These are phyloP conservation scores for Suillus hirtellus DNA, from an alignment of 768 basidiomycete species.

Conservation along the genomic window DNA sequence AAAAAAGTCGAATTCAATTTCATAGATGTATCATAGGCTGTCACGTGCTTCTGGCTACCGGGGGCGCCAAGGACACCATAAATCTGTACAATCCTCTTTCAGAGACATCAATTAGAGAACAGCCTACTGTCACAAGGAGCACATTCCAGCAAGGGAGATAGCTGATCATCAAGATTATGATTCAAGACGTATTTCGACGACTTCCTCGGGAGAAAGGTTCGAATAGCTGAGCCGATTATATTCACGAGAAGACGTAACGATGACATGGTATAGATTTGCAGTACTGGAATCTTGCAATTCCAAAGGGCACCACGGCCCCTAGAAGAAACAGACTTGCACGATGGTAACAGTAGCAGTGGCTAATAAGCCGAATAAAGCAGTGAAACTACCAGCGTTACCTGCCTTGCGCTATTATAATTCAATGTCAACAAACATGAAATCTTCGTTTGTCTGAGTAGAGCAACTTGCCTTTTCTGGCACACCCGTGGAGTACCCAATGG, in stretches of 20 bases:
- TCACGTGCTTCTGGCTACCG: too few species aligned
- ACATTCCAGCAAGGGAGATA: not conserved
- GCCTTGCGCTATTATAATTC: not conserved
- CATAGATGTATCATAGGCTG: too few species aligned
- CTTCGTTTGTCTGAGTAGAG: not conserved
- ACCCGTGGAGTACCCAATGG: not conserved
- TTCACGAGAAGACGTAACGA: not conserved
- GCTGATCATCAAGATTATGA: not conserved
- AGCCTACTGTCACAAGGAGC: too few species aligned
- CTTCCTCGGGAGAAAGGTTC: not conserved
- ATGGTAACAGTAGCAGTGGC: not conserved
- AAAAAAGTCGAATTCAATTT: too few species aligned
- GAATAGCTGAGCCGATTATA: not conserved
- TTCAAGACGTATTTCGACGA: not conserved
- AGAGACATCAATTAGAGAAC: too few species aligned
- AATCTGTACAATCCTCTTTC: too few species aligned
- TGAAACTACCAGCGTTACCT: not conserved
- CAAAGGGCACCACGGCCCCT: not conserved
- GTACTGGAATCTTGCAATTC: not conserved
- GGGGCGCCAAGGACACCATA: too few species aligned
- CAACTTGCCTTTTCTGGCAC: conserved; percentile 2
- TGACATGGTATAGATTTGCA: not conserved
- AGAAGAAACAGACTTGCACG: not conserved
- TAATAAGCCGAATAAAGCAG: not conserved
- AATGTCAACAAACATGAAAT: not conserved